Evolutionary conservation across 305 asterid genomes (phyloP), one percentile per base, ranked within the genome.

Genomic region (Fraxinus latifolia): DNA sequence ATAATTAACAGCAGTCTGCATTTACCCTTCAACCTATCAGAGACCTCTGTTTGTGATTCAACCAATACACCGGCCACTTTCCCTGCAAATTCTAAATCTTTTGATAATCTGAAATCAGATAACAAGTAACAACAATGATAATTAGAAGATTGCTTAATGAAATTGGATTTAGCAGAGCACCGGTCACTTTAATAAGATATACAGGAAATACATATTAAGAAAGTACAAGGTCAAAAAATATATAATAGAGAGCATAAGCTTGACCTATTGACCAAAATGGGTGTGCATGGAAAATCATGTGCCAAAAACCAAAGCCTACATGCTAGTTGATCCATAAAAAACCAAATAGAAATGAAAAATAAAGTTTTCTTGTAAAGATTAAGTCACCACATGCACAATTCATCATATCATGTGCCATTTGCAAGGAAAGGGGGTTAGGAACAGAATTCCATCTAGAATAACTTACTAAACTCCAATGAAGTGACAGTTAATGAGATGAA

Each of bases 1-100:
- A 76, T 23, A 79, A 31, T 1, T 19, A 58, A 72, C 27, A 77
- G 71, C 21, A 50, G 58, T 47, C 58, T 14, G 19, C 32, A 82
- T 47, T 84, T 89, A 92, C 99, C 97, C 47, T 88, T 88, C 29
- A 87, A 80, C 71, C 78, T 87, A 83, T 90, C 90, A 80, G 78
- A 88, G 87, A 58, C 83, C 53, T 81, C 89, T 78, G 82, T 85
- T 82, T 89, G 86, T 78, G 97, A 91, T 90, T 93, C 97, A 85
- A 96, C 97, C 89, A 96, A 90, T 79, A 94, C 87, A 84, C 99
- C 99, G 82, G 95, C 96, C 68, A 96, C 95, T 80, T 88, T 92
- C 81, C 70, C 80, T 72, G 95, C 89, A 85, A 90, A 93, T 78
- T 82, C 83, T 77, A 94, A 68, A 86, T 96, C 95, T 82, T 84